A percentile compares a stretch with the other conserved stretches of the same genome.
Evolutionary conservation across 805 yeast genomes (phyloP).

Genomic region (Candida palmyrensis): DNA sequence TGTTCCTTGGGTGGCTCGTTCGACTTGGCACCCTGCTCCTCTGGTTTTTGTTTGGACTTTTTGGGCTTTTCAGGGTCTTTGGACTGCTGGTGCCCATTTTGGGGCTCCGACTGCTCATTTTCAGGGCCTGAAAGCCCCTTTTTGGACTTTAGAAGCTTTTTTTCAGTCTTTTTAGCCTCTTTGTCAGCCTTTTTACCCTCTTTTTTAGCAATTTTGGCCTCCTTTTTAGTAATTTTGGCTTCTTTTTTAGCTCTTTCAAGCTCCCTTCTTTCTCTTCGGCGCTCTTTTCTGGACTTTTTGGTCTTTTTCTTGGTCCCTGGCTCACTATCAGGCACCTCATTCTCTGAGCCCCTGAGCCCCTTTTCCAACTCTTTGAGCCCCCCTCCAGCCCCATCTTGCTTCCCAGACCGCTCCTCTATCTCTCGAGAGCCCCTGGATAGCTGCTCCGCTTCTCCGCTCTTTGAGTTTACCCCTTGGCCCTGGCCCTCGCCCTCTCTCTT

Average conservation of each 20-base stretch:
- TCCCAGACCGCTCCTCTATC: no score
- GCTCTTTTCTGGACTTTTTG: neutral
- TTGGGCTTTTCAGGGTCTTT: no score
- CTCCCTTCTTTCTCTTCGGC: neutral
- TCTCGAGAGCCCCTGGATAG: no score
- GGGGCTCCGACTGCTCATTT: neutral
- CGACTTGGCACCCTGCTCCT: no score
- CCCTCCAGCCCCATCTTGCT: conserved; percentile 1
- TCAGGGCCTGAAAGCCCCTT: no score
- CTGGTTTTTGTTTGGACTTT: no score
- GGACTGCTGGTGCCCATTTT: neutral
- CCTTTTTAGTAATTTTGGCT: neutral
- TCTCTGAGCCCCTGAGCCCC: no score
- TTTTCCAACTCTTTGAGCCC: neutral
- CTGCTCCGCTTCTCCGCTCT: no score
- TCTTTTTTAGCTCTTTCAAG: neutral
- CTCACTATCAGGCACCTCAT: no score
- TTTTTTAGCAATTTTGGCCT: neutral
- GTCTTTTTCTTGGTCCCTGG: neutral
- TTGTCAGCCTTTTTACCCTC: neutral
- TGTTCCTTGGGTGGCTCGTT: neutral
- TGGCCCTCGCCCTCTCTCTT: no score
- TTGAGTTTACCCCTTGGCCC: no score
- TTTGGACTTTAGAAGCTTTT: neutral
- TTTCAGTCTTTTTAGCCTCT: neutral